Percentiles rank a stretch among this genome's conserved stretches.
These are phyloP conservation scores for Arabis alpina DNA, from an alignment of 345 rosid genomes.

Conservation along the genomic window DNA sequence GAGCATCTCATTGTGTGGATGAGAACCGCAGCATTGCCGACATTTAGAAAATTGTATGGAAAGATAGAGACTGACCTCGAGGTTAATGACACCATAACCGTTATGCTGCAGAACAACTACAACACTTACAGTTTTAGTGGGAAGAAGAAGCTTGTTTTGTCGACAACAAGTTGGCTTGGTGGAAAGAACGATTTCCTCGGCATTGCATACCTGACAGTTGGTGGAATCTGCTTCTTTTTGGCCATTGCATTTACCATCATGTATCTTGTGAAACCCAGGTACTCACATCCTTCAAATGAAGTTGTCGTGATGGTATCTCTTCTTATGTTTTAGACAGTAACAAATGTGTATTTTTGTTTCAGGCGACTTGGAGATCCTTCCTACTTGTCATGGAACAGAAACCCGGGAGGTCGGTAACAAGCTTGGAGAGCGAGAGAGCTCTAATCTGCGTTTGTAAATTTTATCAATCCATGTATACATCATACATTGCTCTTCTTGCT, in stretches of 20 bases:
- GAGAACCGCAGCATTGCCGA: constrained; percentile 99
- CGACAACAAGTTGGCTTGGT: constrained; percentile 98
- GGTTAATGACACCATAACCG: constrained; percentile 55
- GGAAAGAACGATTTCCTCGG: constrained; percentile 98
- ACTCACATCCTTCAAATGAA: constrained; percentile 26
- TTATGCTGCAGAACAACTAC: constrained; percentile 66
- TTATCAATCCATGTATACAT: constrained; percentile 31
- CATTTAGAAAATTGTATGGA: constrained; percentile 94
- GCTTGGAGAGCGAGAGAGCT: constrained; percentile 5
- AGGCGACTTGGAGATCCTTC: constrained; percentile 98
- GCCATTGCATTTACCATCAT: constrained; percentile 80
- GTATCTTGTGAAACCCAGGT: constrained; percentile 95
- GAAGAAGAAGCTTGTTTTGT: constrained; percentile 95
- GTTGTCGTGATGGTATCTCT: constrained; percentile 16
- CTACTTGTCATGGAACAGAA: constrained; percentile 94
- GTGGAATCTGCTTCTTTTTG: constrained; percentile 85
- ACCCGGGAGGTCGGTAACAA: constrained; percentile 64
- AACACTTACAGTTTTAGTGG: constrained; percentile 95
- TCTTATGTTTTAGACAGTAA: not conserved
- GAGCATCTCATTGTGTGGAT: constrained; percentile 98
- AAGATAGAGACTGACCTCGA: constrained; percentile 86
- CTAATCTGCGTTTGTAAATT: constrained; percentile 32
- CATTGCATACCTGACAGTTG: constrained; percentile 92
- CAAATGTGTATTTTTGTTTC: constrained; percentile 31
- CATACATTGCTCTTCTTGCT: constrained; percentile 17